Evolutionary conservation across 192 early-diverging fungal genomes (phyloP).

Genomic region (Podila verticillata): DNA sequence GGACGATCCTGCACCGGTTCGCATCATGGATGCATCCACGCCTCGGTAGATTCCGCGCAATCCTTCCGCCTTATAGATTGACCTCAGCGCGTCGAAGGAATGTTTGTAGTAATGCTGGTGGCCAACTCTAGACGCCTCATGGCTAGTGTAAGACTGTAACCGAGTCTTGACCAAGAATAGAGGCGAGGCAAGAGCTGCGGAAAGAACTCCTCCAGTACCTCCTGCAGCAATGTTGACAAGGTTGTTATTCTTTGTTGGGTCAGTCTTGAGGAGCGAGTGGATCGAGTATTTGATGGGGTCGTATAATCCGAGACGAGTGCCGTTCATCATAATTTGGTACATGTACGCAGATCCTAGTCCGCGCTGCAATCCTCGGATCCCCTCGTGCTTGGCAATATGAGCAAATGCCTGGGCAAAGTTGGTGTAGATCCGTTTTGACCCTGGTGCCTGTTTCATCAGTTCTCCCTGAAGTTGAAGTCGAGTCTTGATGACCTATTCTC

Average conservation of each 20-base stretch:
- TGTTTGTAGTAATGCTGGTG: conserved; percentile 87
- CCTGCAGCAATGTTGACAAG: conserved; percentile 78
- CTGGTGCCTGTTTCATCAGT: conserved; percentile 63
- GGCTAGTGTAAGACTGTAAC: conserved; percentile 78
- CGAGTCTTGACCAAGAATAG: conserved; percentile 93
- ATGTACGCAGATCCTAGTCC: conserved; percentile 87
- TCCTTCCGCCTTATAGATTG: conserved; percentile 77
- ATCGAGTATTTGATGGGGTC: conserved; percentile 80
- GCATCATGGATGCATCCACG: conserved; percentile 87
- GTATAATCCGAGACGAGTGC: conserved; percentile 91
- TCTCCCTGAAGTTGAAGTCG: conserved; percentile 94
- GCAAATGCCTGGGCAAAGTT: conserved; percentile 82
- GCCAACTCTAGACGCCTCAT: conserved; percentile 73
- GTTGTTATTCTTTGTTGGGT: conserved; percentile 51
- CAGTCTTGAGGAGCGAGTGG: conserved; percentile 52
- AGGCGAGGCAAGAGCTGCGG: conserved; percentile 85
- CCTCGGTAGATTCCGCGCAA: conserved; percentile 87
- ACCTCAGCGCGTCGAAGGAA: conserved; percentile 68
- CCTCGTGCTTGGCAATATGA: conserved; percentile 83
- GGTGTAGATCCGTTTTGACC: conserved; percentile 67
- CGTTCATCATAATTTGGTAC: conserved; percentile 94
- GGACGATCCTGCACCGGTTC: conserved; percentile 87
- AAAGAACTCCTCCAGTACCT: conserved; percentile 80
- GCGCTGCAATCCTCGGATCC: conserved; percentile 85
- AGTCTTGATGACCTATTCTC: conserved; percentile 83